phyloP scores from a whole-genome alignment of 2,329 filamentous ascomycete species.

The Cercospora nicotianae region DNA sequence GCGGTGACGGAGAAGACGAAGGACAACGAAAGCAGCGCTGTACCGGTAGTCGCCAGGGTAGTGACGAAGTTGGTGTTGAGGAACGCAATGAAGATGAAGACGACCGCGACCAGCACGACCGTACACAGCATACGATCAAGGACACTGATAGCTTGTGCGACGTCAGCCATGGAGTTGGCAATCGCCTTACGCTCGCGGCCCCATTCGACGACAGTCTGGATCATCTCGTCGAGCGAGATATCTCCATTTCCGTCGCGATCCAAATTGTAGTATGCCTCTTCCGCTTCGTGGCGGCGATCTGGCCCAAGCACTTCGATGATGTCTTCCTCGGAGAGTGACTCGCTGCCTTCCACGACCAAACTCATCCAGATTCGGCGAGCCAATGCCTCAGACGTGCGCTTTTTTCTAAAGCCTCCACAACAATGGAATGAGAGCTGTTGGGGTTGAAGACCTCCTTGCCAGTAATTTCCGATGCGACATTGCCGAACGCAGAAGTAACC shows the following conservation, averaged over 20 bases:
- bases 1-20: slow-evolving; percentile 92
- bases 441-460: slow-evolving; percentile 95
- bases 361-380: slow-evolving; percentile 98
- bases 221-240: slow-evolving; percentile 93
- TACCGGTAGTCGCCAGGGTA: slow-evolving; percentile 85
- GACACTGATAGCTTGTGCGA: slow-evolving; percentile 88
- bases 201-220: slow-evolving; percentile 79
- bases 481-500: slow-evolving; percentile 88
- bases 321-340: slow-evolving; percentile 76
- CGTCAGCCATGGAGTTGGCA: slow-evolving; percentile 91
- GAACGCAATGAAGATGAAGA: slow-evolving; percentile 69
- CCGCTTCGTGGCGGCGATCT: slow-evolving; percentile 71
- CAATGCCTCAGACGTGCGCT: slow-evolving; percentile 80
- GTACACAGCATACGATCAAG: slow-evolving; percentile 83
- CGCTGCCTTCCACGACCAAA: slow-evolving; percentile 86
- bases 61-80: slow-evolving; percentile 83
- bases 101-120: slow-evolving; percentile 74
- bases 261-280: slow-evolving; percentile 77
- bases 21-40: slow-evolving; percentile 88
- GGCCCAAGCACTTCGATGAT: slow-evolving; percentile 82
- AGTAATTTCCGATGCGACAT: slow-evolving; percentile 90
- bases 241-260: slow-evolving; percentile 91
- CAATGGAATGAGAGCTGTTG: slow-evolving; percentile 83
- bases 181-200: slow-evolving; percentile 86
- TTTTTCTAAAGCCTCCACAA: slow-evolving; percentile 87